A percentile compares a stretch with the other conserved stretches of the same genome.
phyloP scores from a whole-genome alignment of 306 rosid species.

The Lotus japonicus region DNA sequence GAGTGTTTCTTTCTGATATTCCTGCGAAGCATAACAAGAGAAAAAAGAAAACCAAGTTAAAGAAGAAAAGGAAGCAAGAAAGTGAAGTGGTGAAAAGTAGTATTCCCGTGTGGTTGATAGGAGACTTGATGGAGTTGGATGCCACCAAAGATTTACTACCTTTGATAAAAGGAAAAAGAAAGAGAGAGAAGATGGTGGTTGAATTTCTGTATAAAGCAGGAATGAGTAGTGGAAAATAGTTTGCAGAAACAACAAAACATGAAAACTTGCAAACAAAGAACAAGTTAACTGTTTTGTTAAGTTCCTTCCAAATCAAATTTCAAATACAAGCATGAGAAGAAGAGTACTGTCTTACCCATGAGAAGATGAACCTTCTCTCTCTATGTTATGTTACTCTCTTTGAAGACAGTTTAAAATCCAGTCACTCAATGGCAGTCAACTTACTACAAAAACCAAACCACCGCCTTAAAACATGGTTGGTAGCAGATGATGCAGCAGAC shows the following conservation, averaged over 20 bases:
- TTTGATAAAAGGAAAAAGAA: slow-evolving; percentile 22
- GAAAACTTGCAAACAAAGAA: slow-evolving; percentile 11
- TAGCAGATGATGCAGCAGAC: background rate
- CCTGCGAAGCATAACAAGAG: slow-evolving; percentile 63
- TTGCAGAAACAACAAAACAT: slow-evolving; percentile 33
- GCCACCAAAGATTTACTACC: slow-evolving; percentile 28
- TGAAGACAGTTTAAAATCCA: background rate
- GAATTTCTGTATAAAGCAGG: slow-evolving; percentile 40
- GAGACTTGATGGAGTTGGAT: slow-evolving; percentile 17
- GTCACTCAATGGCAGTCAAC: slow-evolving; percentile 18
- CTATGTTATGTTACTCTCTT: background rate
- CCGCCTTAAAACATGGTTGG: background rate
- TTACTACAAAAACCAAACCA: slow-evolving; percentile 50
- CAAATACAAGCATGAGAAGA: slow-evolving; percentile 23
- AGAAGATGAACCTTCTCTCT: slow-evolving; percentile 4
- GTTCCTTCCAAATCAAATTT: slow-evolving; percentile 31
- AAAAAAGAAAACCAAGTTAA: slow-evolving; percentile 40
- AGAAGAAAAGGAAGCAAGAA: slow-evolving; percentile 29
- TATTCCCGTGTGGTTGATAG: slow-evolving; percentile 74
- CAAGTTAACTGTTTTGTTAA: no score
- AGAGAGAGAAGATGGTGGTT: slow-evolving; percentile 38
- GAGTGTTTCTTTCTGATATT: slow-evolving; percentile 44
- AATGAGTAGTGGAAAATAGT: slow-evolving; percentile 19
- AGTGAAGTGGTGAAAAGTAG: slow-evolving; percentile 42
- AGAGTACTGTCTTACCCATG: slow-evolving; percentile 42